These are phyloP conservation scores for Gossypium schwendimanii DNA, from an alignment of 441 rosid species.

Conservation along the genomic window DNA sequence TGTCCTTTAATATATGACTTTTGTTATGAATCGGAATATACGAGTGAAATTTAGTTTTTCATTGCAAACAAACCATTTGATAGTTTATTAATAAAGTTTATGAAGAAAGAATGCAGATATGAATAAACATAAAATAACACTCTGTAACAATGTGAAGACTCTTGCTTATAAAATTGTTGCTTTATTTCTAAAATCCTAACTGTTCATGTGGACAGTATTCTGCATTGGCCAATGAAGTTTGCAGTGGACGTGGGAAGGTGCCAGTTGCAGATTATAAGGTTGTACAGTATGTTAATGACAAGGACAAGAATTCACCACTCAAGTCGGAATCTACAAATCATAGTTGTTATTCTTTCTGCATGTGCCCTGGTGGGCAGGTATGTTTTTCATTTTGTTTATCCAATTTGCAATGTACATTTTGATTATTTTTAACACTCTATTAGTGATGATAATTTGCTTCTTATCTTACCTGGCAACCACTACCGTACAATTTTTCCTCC, in stretches of 20 bases:
- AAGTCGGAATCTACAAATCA: slow-evolving; percentile 27
- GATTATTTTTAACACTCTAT: not conserved
- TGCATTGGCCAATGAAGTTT: slow-evolving; percentile 57
- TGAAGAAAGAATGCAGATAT: not conserved
- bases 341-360: slow-evolving; percentile 95
- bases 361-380: slow-evolving; percentile 99
- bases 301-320: slow-evolving; percentile 27
- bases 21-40: not conserved
- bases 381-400: slow-evolving; percentile 1
- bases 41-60: not conserved
- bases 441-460: not conserved
- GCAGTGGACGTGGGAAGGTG: slow-evolving; percentile 74
- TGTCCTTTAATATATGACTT: not conserved
- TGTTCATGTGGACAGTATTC: slow-evolving; percentile 49
- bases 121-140: not conserved
- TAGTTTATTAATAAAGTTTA: slow-evolving; percentile 7
- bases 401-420: not conserved
- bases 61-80: not conserved
- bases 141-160: not conserved
- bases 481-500: not conserved
- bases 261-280: slow-evolving; percentile 95
- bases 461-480: not conserved
- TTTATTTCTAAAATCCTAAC: slow-evolving; percentile 5
- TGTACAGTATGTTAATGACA: slow-evolving; percentile 45
- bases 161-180: not conserved